Percentiles rank a stretch among this genome's conserved stretches.
Evolutionary conservation across 2,329 filamentous ascomycete species (phyloP).

Genomic region (Sarocladiaceae sp.): DNA sequence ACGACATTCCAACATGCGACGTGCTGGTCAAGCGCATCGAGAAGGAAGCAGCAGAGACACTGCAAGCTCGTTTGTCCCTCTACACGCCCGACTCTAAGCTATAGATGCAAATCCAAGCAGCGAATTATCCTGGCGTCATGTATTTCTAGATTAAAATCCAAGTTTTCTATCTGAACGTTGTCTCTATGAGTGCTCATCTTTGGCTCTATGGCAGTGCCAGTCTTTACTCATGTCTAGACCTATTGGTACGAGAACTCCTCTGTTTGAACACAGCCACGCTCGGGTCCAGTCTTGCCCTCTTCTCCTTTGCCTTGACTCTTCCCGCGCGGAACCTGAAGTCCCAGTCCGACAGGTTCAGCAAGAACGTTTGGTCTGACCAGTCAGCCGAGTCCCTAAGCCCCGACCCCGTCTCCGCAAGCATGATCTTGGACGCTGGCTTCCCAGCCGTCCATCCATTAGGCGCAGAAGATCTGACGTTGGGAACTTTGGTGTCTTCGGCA

Average conservation of each 20-base stretch:
- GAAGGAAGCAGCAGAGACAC: conserved; percentile 63
- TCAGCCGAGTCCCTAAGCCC: conserved; percentile 17
- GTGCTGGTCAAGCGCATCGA: conserved; percentile 67
- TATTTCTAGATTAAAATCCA: not conserved
- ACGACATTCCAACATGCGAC: conserved; percentile 73
- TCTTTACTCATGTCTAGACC: conserved; percentile 3
- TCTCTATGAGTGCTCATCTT: not conserved
- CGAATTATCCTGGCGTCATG: not conserved
- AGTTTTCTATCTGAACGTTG: not conserved
- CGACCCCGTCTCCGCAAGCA: conserved; percentile 26
- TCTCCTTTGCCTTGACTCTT: not conserved
- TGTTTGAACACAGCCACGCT: not conserved
- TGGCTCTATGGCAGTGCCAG: no score
- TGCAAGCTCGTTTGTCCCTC: conserved; percentile 53
- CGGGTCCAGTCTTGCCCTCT: conserved; percentile 1
- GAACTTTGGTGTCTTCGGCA: conserved; percentile 15
- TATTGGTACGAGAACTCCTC: no score
- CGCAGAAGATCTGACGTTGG: conserved; percentile 10
- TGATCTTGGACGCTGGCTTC: conserved; percentile 13
- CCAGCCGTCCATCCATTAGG: conserved; percentile 21
- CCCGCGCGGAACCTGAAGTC: not conserved
- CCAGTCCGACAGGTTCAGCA: not conserved
- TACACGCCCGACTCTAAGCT: conserved; percentile 53
- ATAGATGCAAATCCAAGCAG: not conserved
- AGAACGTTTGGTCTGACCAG: not conserved